These are phyloP conservation scores for Trichocladium antarcticum DNA, from an alignment of 495 filamentous ascomycete species.

Conservation along the genomic window DNA sequence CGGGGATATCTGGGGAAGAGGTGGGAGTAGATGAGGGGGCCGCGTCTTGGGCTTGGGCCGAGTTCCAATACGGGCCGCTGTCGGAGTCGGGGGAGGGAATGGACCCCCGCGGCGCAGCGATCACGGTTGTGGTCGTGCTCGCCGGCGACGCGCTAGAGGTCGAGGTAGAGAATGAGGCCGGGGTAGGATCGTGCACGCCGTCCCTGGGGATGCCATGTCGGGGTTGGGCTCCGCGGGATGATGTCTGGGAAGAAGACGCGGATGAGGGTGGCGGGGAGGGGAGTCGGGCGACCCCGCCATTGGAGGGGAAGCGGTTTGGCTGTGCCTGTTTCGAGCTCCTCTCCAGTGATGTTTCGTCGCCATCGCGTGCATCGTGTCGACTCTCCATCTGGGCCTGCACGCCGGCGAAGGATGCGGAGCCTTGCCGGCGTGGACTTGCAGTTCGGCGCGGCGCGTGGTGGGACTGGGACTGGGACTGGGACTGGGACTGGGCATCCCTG, in stretches of 20 bases:
- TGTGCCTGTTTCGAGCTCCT: conserved; percentile 1
- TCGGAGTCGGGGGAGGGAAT: conserved; percentile 56
- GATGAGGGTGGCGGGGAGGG: conserved; percentile 42
- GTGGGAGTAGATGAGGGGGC: conserved; percentile 13
- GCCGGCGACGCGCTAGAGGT: conserved; percentile 37
- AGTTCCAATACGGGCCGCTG: conserved; percentile 14
- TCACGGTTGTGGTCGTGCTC: conserved; percentile 25
- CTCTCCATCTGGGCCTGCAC: conserved; percentile 10
- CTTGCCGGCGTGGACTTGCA: conserved; percentile 24
- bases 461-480: too few species aligned
- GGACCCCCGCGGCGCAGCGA: conserved; percentile 18
- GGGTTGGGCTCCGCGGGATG: conserved; percentile 26
- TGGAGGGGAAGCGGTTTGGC: conserved; percentile 17
- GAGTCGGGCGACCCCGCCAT: conserved; percentile 31
- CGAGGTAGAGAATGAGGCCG: conserved; percentile 28
- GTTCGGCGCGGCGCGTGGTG: conserved; percentile 17
- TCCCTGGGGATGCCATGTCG: conserved; percentile 30
- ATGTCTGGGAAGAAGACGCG: conserved; percentile 32
- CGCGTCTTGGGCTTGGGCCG: conserved; percentile 8
- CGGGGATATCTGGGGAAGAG: conserved; percentile 5
- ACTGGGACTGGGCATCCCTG: conserved; percentile 23
- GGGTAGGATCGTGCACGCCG: conserved; percentile 16
- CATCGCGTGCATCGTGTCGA: not conserved
- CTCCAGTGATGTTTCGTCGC: conserved; percentile 12
- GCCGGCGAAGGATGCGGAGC: conserved; percentile 14